Evolutionary conservation across 208 protist genomes (phyloP), one percentile per base, ranked within the genome.

Genomic region (Tritrichomonas musculus): DNA sequence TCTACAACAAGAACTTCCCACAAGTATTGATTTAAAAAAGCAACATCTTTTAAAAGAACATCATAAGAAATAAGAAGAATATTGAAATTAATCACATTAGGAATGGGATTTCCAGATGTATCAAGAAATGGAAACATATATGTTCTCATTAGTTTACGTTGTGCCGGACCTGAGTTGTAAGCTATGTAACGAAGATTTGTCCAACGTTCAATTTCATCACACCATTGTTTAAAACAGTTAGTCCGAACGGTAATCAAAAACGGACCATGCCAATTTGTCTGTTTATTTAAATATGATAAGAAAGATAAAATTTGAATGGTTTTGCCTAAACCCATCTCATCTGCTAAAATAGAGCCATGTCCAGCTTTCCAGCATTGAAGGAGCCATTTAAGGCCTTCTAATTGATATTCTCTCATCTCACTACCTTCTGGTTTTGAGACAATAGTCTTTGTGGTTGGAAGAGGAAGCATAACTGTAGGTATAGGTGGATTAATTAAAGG

Each of bases 261-360:
- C 44, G 92, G 92, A n/a, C 92, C 92, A 17, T 80, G n/a, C 64
- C 57, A 80, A 30, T 53, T 44, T 33, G 36, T 57, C 8, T 65
- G 20, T 2, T 4, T 60, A 39, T 5, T 39, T 8, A 93, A 36
- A 53, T 80, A 73, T 33, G 25, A 55, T 53, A 93, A 82, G 60
- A 93, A 77, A 17, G 27, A 22, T 14, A 93, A 20, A 30, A 77
- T 80, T 93, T 93, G 72, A 47, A 92, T 92, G 13, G 92, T 92
- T 47, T 92, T 92, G 0, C 69, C 94, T 2, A 95, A 84, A n/a
- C 94, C 94, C 98, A 99, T 99, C 95, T 99, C 98, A 96, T 99
- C 98, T 0, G 98, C 98, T 0, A 99, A 95, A 92, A 99, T 99
- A 69, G 98, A 97, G 94, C 98, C 99, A 13, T 99, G 95, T 49